Evolutionary conservation across 371 early-diverging fungal genomes (phyloP).

Genomic region (Cokeromyces recurvatus): DNA sequence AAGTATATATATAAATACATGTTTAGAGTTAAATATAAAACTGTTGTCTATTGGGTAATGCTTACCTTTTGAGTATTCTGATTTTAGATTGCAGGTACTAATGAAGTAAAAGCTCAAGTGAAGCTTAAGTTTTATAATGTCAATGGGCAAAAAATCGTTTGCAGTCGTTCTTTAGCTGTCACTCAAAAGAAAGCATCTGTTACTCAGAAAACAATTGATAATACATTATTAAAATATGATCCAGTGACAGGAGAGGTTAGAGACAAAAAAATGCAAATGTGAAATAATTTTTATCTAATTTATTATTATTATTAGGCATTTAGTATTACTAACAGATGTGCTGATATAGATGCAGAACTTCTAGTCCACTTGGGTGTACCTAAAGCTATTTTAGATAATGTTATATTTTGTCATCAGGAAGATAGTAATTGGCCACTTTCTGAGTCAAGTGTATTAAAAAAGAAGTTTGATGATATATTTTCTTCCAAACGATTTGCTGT

Average conservation of each 20-base stretch:
- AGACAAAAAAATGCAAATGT: not conserved
- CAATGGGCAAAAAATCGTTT: slow-evolving; percentile 70
- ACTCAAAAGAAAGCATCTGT: slow-evolving; percentile 63
- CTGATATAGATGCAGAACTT: slow-evolving; percentile 87
- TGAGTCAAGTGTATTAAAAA: slow-evolving; percentile 90
- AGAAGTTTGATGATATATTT: slow-evolving; percentile 99
- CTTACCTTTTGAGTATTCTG: not conserved
- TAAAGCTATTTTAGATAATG: slow-evolving; percentile 94
- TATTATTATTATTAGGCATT: slow-evolving; percentile 34
- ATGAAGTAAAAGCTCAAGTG: slow-evolving; percentile 95
- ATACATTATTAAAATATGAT: slow-evolving; percentile 60
- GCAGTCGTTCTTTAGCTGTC: slow-evolving; percentile 76
- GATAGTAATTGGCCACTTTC: slow-evolving; percentile 98
- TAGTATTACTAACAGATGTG: slow-evolving; percentile 76
- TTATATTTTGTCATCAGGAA: slow-evolving; percentile 99
- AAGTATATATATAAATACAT: too few relatives aligned
- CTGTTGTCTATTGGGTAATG: not conserved
- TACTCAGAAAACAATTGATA: slow-evolving; percentile 88
- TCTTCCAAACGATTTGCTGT: slow-evolving; percentile 91
- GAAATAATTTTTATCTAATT: not conserved
- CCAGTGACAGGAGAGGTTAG: slow-evolving; percentile 57
- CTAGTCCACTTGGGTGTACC: slow-evolving; percentile 87
- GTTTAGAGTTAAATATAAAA: too few relatives aligned
- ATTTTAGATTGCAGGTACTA: slow-evolving; percentile 68
- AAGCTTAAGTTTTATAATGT: slow-evolving; percentile 85